Base-by-base conservation (phyloP, 2,329 filamentous ascomycete species). In the Leptographium procerum region DNA sequence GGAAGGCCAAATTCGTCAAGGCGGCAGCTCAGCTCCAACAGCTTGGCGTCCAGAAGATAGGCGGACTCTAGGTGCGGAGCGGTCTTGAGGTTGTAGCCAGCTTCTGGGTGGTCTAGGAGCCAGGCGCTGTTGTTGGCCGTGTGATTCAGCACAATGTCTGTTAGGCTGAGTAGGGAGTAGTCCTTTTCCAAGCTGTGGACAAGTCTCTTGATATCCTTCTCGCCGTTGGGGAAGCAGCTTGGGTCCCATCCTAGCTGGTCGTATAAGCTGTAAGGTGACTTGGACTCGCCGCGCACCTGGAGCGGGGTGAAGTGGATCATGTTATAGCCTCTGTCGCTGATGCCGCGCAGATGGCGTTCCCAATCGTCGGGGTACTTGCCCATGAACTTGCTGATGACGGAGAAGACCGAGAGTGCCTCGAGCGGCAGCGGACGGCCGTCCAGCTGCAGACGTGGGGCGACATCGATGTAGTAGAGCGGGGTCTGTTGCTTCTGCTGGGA, bases 251-350 rank as follows among this genome's bases (percentile, higher is more conserved):
- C 79, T 26, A 95, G 79, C 74, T 99, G 95, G 67, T 99, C 89
- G 70, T 88, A 96, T 66, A 99, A 83, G 71, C 94, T 99, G 77
- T 97, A 99, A 0, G 94, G 94, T 1, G 94, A 99, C 69, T 99
- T 96, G 56, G 94, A 99, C 51, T 78, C 80, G 59, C 94, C 94
- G 60, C 94, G 85, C 60, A 87, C 80, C 78, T 95, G 94, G 64
- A 99, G 77, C 11, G 94, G 94, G 2, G 94, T 96, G 71, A 99
- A 99, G 72, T 99, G 94, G 61, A 99, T 85, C 91, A 97, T 96
- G 74, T 99, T 99, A 79, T 99, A 99, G 52, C 91, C 91, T 61
- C 94, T 82, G 66, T 88, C 84, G 69, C 89, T 88, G 69, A 99
- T 96, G 31, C 94, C 91, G 59, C 82, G 80, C 59, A 99, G 75